These are phyloP conservation scores for Mycena venus DNA, from an alignment of 768 basidiomycete genomes.

Conservation along the genomic window DNA sequence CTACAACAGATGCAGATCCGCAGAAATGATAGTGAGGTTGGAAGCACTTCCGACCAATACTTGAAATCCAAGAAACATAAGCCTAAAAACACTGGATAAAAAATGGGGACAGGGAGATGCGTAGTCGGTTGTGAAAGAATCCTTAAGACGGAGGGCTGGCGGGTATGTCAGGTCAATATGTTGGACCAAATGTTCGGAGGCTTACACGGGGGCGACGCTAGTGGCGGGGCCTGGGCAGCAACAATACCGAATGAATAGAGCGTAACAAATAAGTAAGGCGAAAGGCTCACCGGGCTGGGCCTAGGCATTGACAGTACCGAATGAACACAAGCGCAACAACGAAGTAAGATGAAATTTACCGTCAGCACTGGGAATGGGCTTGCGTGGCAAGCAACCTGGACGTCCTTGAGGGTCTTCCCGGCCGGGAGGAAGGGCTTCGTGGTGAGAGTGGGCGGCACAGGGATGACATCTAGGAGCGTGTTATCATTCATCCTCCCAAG, in stretches of 20 bases:
- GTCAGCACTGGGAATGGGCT: conserved; percentile 43
- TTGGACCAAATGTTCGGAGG: background rate
- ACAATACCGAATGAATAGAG: background rate
- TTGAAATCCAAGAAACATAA: no score
- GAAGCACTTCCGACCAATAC: no score
- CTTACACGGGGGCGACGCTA: conserved; percentile 35
- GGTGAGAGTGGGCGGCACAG: conserved; percentile 23
- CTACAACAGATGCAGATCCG: no score
- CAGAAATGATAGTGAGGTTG: no score
- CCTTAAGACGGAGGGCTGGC: background rate
- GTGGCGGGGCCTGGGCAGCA: conserved; percentile 29
- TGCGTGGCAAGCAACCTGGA: conserved; percentile 41
- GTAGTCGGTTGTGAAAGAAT: no score
- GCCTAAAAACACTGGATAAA: no score
- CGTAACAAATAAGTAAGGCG: background rate
- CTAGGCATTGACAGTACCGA: no score
- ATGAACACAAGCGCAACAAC: no score
- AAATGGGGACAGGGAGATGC: no score
- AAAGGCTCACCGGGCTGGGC: conserved; percentile 35
- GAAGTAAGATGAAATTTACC: no score
- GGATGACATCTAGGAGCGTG: conserved; percentile 35
- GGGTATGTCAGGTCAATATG: background rate
- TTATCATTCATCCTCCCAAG: background rate
- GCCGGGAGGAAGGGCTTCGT: conserved; percentile 41
- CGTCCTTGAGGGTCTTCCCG: conserved; percentile 42